phyloP scores from a whole-genome alignment of 768 basidiomycete genomes.

The Postia placenta region DNA sequence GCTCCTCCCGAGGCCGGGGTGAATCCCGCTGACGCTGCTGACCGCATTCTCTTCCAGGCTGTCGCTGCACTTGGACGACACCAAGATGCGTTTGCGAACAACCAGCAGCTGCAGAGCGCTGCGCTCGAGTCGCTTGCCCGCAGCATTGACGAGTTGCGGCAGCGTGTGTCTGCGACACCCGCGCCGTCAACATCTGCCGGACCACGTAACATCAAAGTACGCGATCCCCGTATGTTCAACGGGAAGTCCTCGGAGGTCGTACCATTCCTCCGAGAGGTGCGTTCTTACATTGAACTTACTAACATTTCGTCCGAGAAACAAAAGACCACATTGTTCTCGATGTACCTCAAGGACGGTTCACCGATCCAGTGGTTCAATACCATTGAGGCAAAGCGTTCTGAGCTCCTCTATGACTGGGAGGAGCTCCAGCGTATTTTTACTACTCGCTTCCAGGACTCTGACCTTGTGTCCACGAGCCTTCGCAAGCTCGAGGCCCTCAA shows the following conservation, averaged over 20 bases:
- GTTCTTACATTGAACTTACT: conserved; percentile 1
- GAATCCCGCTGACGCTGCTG: neutral
- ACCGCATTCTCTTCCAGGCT: neutral
- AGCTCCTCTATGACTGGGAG: conserved; percentile 1
- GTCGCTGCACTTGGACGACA: too few relatives aligned
- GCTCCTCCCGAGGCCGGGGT: neutral
- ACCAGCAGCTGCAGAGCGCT: neutral
- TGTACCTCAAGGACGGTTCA: conserved; percentile 4
- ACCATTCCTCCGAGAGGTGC: conserved; percentile 5
- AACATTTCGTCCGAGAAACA: neutral
- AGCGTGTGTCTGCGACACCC: too few relatives aligned
- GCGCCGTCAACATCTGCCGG: neutral
- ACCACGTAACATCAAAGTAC: neutral
- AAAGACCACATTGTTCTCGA: conserved; percentile 3
- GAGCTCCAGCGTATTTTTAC: neutral
- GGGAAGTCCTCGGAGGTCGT: conserved; percentile 2
- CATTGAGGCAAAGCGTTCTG: neutral
- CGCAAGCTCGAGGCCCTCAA: conserved; percentile 24
- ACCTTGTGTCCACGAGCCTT: conserved; percentile 14
- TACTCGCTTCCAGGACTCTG: conserved; percentile 3
- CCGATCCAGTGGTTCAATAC: conserved; percentile 5
- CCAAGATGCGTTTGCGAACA: neutral
- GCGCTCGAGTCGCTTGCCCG: neutral
- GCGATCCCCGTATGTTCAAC: conserved; percentile 5
- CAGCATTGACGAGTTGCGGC: too few relatives aligned